A percentile compares a stretch with the other conserved stretches of the same genome.
phyloP scores from a whole-genome alignment of 352 stramenopile genomes.

The Globisporangium viniferum region DNA sequence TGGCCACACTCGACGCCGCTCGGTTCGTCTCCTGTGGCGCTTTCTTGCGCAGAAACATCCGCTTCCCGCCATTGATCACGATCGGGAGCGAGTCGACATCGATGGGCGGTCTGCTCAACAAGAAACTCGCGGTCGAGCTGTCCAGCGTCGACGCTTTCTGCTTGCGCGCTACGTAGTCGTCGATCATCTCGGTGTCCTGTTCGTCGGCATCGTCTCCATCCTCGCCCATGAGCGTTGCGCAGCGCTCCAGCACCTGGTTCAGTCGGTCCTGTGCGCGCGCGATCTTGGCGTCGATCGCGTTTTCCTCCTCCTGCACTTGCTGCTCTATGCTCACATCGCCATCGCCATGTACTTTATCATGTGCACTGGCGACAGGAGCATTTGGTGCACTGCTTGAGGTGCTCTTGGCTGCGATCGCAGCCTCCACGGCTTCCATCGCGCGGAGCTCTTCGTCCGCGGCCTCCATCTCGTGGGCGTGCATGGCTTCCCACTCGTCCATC shows the following conservation, averaged over 20 bases:
- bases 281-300: conserved; percentile 25
- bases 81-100: conserved; percentile 62
- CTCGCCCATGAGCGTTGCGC: conserved; percentile 54
- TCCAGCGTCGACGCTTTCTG: conserved; percentile 32
- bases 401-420: conserved; percentile 12
- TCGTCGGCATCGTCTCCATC: conserved; percentile 33
- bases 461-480: conserved; percentile 81
- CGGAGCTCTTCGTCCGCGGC: conserved; percentile 61
- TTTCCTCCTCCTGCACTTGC: conserved; percentile 8
- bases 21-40: conserved; percentile 8
- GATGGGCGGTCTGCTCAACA: conserved; percentile 59
- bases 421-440: conserved; percentile 52
- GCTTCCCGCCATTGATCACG: conserved; percentile 44
- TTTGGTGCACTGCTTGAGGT: conserved; percentile 5
- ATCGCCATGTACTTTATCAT: background rate
- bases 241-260: conserved; percentile 60
- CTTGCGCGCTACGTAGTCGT: conserved; percentile 25
- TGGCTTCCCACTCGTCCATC: conserved; percentile 82
- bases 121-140: conserved; percentile 32
- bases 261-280: conserved; percentile 43
- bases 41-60: conserved; percentile 71
- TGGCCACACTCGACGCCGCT: conserved; percentile 15
- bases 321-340: background rate
- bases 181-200: conserved; percentile 26
- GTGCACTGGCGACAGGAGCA: background rate